These are phyloP conservation scores for Chytriomyces sp. DNA, from an alignment of 192 early-diverging fungal species.

Conservation along the genomic window DNA sequence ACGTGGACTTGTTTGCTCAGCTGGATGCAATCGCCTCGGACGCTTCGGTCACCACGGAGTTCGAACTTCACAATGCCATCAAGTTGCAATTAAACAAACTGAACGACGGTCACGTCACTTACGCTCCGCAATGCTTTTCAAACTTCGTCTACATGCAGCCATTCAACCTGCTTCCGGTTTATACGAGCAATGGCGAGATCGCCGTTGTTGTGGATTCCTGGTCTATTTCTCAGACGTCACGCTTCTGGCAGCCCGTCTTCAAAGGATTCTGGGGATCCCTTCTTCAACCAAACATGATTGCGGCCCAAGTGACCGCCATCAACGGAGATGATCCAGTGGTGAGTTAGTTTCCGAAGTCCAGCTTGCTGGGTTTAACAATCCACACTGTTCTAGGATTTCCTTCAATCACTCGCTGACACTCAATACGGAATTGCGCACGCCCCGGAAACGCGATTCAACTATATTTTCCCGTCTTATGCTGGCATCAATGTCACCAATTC, in stretches of 20 bases:
- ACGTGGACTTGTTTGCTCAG: background rate
- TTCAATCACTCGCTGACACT: conserved; percentile 22
- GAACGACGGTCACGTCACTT: conserved; percentile 4
- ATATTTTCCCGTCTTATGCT: background rate
- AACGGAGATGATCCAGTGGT: no score
- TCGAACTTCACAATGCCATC: background rate
- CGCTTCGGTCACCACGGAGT: conserved; percentile 1
- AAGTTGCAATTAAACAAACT: background rate
- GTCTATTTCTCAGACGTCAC: no score
- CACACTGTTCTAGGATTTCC: conserved; percentile 9
- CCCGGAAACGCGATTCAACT: conserved; percentile 30
- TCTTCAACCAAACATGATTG: no score
- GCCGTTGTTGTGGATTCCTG: no score
- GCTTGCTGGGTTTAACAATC: no score
- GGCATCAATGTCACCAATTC: no score
- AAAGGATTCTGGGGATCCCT: no score
- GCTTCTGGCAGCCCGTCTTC: no score
- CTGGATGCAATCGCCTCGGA: conserved; percentile 10
- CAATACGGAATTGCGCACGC: conserved; percentile 1
- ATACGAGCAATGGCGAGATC: no score
- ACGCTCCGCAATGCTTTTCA: conserved; percentile 4
- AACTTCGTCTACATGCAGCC: background rate
- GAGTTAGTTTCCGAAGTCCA: no score
- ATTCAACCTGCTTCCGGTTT: background rate
- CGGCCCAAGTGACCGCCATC: no score